A percentile compares a stretch with the other conserved stretches of the same genome.
Evolutionary conservation across 176 grass and related monocot genomes (phyloP).

Genomic region (Pontederia paniculata): DNA sequence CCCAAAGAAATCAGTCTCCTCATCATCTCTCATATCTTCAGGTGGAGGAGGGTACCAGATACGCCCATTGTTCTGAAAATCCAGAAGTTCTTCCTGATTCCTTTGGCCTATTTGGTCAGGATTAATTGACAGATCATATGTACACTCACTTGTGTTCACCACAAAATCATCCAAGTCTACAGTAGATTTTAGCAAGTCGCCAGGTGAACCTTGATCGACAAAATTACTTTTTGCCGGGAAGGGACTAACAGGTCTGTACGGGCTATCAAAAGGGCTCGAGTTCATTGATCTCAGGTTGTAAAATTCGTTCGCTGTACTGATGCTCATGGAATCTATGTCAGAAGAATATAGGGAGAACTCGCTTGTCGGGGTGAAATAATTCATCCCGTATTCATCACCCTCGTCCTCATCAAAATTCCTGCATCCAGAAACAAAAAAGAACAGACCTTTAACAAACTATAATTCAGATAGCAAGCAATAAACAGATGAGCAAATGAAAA

Average conservation of each 20-base stretch:
- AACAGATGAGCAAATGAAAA: slow-evolving; percentile 1
- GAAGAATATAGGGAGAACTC: slow-evolving; percentile 50
- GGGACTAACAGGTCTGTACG: slow-evolving; percentile 33
- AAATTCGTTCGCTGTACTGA: slow-evolving; percentile 36
- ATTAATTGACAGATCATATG: background rate
- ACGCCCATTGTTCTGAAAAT: slow-evolving; percentile 33
- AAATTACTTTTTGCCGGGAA: slow-evolving; percentile 22
- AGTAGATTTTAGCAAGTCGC: slow-evolving; percentile 7
- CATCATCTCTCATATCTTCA: slow-evolving; percentile 49
- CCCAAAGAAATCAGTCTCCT: slow-evolving; percentile 44
- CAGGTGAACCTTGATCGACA: slow-evolving; percentile 39
- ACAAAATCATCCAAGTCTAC: slow-evolving; percentile 3
- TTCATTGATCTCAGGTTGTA: slow-evolving; percentile 32
- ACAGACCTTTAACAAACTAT: slow-evolving; percentile 3
- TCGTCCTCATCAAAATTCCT: slow-evolving; percentile 43
- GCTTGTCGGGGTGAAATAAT: slow-evolving; percentile 36
- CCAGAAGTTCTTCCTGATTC: slow-evolving; percentile 24
- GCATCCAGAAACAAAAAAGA: slow-evolving; percentile 26
- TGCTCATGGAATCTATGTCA: slow-evolving; percentile 72
- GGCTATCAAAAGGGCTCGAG: slow-evolving; percentile 53
- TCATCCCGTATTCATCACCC: slow-evolving; percentile 32
- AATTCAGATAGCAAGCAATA: background rate
- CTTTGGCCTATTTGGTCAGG: slow-evolving; percentile 23
- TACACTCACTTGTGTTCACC: background rate
- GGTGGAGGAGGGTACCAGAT: slow-evolving; percentile 70